Conservation (phyloP, 306 rosid species). For the Prinsepia uniflora region DNA sequence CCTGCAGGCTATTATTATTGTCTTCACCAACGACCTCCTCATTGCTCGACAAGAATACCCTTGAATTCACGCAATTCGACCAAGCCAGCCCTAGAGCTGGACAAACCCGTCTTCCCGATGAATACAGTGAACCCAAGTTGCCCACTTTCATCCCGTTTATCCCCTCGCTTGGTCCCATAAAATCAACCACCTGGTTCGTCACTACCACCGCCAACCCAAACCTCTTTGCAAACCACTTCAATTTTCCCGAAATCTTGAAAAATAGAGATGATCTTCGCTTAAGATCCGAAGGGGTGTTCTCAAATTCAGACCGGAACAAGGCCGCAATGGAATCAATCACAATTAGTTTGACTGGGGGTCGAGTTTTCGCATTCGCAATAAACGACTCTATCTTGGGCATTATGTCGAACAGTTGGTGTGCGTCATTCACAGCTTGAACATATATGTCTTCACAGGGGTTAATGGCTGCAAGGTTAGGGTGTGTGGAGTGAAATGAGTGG, state of each 20-base stretch:
- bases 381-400: slow-evolving; percentile 46
- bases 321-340: slow-evolving; percentile 89
- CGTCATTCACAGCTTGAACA: slow-evolving; percentile 44
- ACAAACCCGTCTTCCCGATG: slow-evolving; percentile 68
- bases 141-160: slow-evolving; percentile 57
- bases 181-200: slow-evolving; percentile 83
- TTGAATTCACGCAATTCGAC: slow-evolving; percentile 85
- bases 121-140: slow-evolving; percentile 40
- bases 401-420: slow-evolving; percentile 40
- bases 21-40: slow-evolving; percentile 35
- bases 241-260: slow-evolving; percentile 62
- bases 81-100: slow-evolving; percentile 84
- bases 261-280: slow-evolving; percentile 60
- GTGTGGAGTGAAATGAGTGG: slow-evolving; percentile 26
- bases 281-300: slow-evolving; percentile 54
- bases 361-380: slow-evolving; percentile 18
- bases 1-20: neutral
- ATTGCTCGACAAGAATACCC: slow-evolving; percentile 61
- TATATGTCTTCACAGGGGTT: slow-evolving; percentile 47
- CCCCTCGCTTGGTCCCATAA: slow-evolving; percentile 38
- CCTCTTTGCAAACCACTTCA: slow-evolving; percentile 55
- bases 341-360: slow-evolving; percentile 50
- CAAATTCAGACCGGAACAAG: slow-evolving; percentile 76
- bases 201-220: slow-evolving; percentile 64
- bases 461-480: slow-evolving; percentile 15